Evolutionary conservation across 768 basidiomycete genomes (phyloP), one percentile per base, ranked within the genome.

Genomic region (Kwoniella sp.): DNA sequence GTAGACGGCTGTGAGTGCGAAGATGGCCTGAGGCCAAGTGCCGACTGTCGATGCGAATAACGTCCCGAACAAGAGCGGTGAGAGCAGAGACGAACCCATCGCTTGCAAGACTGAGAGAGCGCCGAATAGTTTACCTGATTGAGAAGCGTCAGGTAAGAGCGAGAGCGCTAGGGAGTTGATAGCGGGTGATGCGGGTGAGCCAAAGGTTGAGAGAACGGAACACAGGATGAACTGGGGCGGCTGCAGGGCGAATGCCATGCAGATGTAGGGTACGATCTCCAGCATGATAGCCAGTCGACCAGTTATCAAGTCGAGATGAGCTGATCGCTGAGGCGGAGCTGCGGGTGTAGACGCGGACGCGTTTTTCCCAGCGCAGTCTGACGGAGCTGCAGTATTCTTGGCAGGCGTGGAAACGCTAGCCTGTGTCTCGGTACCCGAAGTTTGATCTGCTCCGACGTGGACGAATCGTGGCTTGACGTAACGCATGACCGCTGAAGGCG

Each of bases 51-150:
- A 84, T 66, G 86, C 84, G 73, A 88, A 93, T 11, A 90, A 83
- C 20, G 87, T 74, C 4, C 91, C 90, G 71, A 89, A 93, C 38
- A 91, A 31, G 2, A 87, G 81, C 0, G 92, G 92, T 0, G 89
- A 88, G 1, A 92, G 38, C 20, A 93, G 86, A 65, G 75, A 65
- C 8, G 70, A 88, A 87, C 87, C 84, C 11, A 92, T 74, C 4
- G 89, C 87, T 66, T 89, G 86, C 2, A 92, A 69, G 29, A 93
- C 89, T 61, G 88, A 87, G 63, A 93, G 70, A 2, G 87, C 91
- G 13, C 91, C 93, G 73, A 93, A 93, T 20, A 96, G 82, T 71
- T 83, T 84, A 2, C 92, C 93, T 13, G 84, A 82, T 73, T 92
- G 89, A 15, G 83, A 83, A 0, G 70, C 70, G 38, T 74, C 73